Conservation (phyloP, 2,329 filamentous ascomycete species). For the Sphaceloma murrayae region DNA sequence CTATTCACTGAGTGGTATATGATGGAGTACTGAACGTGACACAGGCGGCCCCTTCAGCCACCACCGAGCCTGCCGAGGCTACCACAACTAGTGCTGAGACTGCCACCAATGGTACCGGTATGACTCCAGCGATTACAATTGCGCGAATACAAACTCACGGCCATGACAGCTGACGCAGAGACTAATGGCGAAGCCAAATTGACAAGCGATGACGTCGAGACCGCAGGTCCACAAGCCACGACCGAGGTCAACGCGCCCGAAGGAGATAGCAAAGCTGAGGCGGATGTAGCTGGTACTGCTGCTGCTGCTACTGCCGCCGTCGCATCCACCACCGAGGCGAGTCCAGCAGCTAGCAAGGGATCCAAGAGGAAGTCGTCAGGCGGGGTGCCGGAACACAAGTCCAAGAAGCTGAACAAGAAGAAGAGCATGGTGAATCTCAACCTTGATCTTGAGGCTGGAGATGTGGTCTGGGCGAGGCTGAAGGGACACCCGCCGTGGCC, state of each 20-base stretch:
- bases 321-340: too few relatives aligned
- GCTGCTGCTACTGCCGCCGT: too few relatives aligned
- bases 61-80: slow-evolving; percentile 3
- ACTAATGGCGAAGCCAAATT: slow-evolving; percentile 13
- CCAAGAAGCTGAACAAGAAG: slow-evolving; percentile 78
- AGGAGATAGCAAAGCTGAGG: slow-evolving; percentile 18
- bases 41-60: slow-evolving; percentile 8
- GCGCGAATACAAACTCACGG: background rate
- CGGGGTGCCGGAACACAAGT: slow-evolving; percentile 56
- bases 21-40: background rate
- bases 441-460: slow-evolving; percentile 75
- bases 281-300: slow-evolving; percentile 14
- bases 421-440: slow-evolving; percentile 59
- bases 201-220: slow-evolving; percentile 14
- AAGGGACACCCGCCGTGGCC: slow-evolving; percentile 95
- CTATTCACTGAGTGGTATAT: background rate
- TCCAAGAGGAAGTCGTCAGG: slow-evolving; percentile 51
- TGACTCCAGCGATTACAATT: background rate
- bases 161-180: background rate
- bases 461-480: slow-evolving; percentile 85
- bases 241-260: slow-evolving; percentile 20
- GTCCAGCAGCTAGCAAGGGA: slow-evolving; percentile 26
- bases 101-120: slow-evolving; percentile 7
- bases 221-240: slow-evolving; percentile 19
- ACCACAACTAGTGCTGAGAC: background rate